phyloP scores from a whole-genome alignment of 163 green algal species.

The Chloromonas sp. region DNA sequence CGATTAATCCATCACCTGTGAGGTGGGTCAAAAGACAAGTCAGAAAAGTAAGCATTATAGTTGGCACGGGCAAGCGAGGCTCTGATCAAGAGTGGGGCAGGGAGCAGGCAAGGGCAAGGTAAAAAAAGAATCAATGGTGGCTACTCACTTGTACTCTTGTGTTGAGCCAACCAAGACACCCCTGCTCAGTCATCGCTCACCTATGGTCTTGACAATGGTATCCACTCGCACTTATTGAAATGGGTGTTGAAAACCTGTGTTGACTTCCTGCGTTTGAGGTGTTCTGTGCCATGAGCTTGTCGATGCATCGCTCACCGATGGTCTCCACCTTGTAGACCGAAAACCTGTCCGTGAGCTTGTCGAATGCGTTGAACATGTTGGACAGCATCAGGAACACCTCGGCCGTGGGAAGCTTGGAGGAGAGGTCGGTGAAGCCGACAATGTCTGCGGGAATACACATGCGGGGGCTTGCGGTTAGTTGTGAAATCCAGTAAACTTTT shows the following conservation, averaged over 20 bases:
- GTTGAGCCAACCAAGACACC: neutral
- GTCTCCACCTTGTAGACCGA: conserved; percentile 55
- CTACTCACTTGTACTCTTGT: neutral
- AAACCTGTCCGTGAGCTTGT: conserved; percentile 48
- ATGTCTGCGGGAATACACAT: conserved; percentile 24
- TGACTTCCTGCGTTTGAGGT: no score
- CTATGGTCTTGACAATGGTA: neutral
- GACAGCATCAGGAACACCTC: conserved; percentile 48
- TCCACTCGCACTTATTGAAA: neutral
- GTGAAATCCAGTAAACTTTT: no score
- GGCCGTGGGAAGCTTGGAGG: conserved; percentile 31
- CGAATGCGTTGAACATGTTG: conserved; percentile 48
- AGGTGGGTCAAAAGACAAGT: neutral
- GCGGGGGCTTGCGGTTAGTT: neutral
- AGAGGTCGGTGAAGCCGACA: conserved; percentile 44
- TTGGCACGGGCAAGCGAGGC: no score
- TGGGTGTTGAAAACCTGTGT: no score
- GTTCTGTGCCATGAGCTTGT: no score
- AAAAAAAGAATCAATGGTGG: neutral
- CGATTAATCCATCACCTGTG: neutral
- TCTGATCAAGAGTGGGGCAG: neutral
- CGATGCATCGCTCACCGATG: conserved; percentile 13
- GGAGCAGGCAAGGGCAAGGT: neutral
- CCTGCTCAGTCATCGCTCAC: neutral
- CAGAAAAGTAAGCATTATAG: no score